These are phyloP conservation scores for Chondrus crispus DNA, from an alignment of 23 red algal species.

Conservation along the genomic window DNA sequence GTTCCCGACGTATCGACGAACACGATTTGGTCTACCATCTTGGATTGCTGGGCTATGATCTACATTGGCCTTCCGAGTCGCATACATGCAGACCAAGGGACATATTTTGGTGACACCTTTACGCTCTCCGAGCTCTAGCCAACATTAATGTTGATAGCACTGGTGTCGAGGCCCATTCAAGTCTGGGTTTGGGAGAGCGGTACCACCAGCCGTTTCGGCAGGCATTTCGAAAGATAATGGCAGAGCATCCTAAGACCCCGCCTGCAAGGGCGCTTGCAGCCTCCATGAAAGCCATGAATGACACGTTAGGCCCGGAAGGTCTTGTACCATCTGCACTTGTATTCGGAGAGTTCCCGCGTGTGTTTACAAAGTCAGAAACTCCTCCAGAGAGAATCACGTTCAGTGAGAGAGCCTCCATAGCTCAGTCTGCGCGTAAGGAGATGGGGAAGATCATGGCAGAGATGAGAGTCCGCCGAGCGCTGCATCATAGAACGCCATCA, in stretches of 20 bases:
- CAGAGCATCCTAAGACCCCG: too few relatives aligned
- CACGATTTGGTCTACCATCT: background rate
- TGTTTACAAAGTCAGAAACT: background rate
- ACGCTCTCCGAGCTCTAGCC: background rate
- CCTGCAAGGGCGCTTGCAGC: background rate
- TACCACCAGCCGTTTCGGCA: conserved; percentile 15
- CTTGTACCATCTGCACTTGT: background rate
- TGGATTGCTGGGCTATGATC: background rate
- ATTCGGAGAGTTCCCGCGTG: background rate
- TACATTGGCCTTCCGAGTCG: conserved; percentile 17
- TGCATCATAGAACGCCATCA: background rate
- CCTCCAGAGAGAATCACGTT: background rate
- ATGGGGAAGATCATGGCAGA: background rate
- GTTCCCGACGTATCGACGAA: background rate
- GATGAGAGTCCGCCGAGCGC: background rate
- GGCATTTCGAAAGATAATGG: background rate
- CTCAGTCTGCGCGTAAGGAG: background rate
- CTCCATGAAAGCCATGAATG: background rate
- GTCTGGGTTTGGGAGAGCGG: conserved; percentile 3
- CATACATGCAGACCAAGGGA: conserved; percentile 24
- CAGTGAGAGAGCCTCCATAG: background rate
- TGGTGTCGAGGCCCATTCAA: conserved; percentile 27
- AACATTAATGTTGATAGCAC: background rate
- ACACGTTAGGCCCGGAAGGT: background rate
- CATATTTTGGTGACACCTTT: background rate